Base-by-base conservation (phyloP, 129 eudicot species). In the Logfia minima region DNA sequence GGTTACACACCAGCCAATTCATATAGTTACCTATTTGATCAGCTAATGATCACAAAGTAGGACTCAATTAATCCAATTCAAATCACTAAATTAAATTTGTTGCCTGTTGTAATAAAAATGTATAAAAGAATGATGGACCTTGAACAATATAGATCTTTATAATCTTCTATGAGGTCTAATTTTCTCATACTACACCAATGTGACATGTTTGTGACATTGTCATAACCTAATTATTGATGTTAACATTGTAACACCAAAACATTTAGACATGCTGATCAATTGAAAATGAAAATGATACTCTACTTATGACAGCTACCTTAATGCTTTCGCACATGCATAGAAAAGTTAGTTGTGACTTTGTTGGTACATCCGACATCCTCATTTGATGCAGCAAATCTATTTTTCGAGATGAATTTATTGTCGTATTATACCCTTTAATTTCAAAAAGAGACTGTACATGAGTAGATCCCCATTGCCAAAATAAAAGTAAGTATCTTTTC, bases 281-380 rank as follows among this genome's bases (percentile, higher is more conserved):
- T 72, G 9, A 41, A 8, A 22, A 69, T 14, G 10, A 69, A n/a
- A 43, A 41, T 7, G 22, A 68, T 41, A 41, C 34, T 3, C 0
- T 37, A 11, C 23, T 66, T 32, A 0, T 34, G 11, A 66, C 18
- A 35, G 53, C 17, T 51, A 71, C 21, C 68, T 4, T 62, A 72
- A 58, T 2, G 53, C 60, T 71, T 79, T 48, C 0, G 66, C 72
- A 63, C 77, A 48, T 71, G 66, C 19, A 61, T 41, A 60, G 4
- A 66, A 66, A 59, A 37, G 72, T 51, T 8, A 37, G 72, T 51
- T 8, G 63, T 1, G 4, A 66, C 51, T 31, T 72, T 65, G 31
- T 75, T 31, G 34, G 34, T 65, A 65, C 43, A 41, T 8, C 72
- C 65, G 19, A 62, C 73, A 63, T 48, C 56, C 67, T 79, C 78